A percentile compares a stretch with the other conserved stretches of the same genome.
Evolutionary conservation across 768 basidiomycete genomes (phyloP).

Genomic region (Nevesoporus exiguus): DNA sequence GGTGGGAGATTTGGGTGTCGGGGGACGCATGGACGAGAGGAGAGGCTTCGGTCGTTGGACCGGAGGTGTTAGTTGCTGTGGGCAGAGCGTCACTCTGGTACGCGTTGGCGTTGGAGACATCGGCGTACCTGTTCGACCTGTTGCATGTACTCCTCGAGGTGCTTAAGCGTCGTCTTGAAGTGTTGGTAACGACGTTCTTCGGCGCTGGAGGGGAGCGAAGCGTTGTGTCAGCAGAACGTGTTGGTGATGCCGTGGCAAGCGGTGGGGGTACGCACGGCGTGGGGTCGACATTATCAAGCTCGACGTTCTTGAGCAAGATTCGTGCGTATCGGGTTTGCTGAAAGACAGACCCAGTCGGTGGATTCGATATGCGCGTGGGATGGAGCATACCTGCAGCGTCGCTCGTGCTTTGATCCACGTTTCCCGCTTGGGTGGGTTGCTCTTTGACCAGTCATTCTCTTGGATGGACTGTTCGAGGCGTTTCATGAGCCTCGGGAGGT

Average conservation of each 20-base stretch:
- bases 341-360: constrained; percentile 4
- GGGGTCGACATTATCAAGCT: constrained; percentile 44
- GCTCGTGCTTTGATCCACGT: constrained; percentile 56
- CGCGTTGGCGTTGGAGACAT: neutral
- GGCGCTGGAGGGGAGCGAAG: constrained; percentile 30
- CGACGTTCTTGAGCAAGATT: constrained; percentile 55
- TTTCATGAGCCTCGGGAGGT: constrained; percentile 57
- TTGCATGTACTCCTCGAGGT: constrained; percentile 49
- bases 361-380: neutral
- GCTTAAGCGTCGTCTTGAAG: constrained; percentile 48
- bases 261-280: constrained; percentile 38
- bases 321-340: constrained; percentile 54
- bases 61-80: constrained; percentile 42
- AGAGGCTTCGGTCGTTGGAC: constrained; percentile 43
- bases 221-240: neutral
- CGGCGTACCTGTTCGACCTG: constrained; percentile 49
- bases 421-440: constrained; percentile 22
- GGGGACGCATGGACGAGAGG: constrained; percentile 52
- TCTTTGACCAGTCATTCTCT: constrained; percentile 34
- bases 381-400: constrained; percentile 49
- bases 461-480: constrained; percentile 55
- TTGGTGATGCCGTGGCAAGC: neutral
- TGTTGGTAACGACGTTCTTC: constrained; percentile 44
- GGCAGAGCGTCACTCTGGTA: neutral
- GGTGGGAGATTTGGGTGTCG: constrained; percentile 22